Evolutionary conservation across 2,329 filamentous ascomycete genomes (phyloP).

Genomic region (Pseudocercospora cruenta): DNA sequence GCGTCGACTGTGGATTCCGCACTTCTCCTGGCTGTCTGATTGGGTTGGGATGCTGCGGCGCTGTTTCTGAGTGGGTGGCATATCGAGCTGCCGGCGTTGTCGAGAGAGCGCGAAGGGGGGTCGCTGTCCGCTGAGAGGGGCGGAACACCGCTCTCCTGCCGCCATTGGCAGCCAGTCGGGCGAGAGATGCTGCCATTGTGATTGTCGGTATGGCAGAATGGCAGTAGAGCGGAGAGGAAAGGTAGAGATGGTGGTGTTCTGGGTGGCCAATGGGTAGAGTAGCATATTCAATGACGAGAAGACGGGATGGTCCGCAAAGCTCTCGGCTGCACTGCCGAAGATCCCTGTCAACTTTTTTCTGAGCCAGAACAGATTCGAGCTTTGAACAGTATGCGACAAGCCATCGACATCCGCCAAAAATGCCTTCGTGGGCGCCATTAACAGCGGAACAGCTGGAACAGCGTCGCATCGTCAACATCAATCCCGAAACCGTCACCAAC

Average conservation of each 20-base stretch:
- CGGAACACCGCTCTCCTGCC: constrained; percentile 54
- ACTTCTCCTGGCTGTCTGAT: constrained; percentile 10
- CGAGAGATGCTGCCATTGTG: constrained; percentile 71
- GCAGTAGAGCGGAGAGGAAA: constrained; percentile 21
- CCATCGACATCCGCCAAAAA: constrained; percentile 14
- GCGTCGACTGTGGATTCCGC: constrained; percentile 46
- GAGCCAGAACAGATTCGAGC: not conserved
- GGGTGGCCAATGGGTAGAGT: constrained; percentile 20
- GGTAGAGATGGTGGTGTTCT: constrained; percentile 7
- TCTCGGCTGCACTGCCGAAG: constrained; percentile 11
- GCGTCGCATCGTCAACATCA: constrained; percentile 83
- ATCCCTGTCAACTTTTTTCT: constrained; percentile 10
- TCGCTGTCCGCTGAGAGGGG: constrained; percentile 38
- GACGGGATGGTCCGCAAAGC: not conserved
- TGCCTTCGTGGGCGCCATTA: constrained; percentile 39
- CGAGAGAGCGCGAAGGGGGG: constrained; percentile 64
- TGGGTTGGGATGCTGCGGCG: constrained; percentile 17
- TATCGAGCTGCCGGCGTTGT: constrained; percentile 65
- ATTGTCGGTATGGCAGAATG: constrained; percentile 18
- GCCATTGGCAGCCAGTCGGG: constrained; percentile 69
- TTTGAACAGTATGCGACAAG: constrained; percentile 2
- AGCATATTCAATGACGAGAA: constrained; percentile 10
- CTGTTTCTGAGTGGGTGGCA: constrained; percentile 55
- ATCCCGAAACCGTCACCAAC: constrained; percentile 87
- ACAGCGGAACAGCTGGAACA: constrained; percentile 62